Percentiles rank a stretch among this genome's conserved stretches.
phyloP scores from a whole-genome alignment of 345 rosid species.

The Eucalyptus cladocalyx region DNA sequence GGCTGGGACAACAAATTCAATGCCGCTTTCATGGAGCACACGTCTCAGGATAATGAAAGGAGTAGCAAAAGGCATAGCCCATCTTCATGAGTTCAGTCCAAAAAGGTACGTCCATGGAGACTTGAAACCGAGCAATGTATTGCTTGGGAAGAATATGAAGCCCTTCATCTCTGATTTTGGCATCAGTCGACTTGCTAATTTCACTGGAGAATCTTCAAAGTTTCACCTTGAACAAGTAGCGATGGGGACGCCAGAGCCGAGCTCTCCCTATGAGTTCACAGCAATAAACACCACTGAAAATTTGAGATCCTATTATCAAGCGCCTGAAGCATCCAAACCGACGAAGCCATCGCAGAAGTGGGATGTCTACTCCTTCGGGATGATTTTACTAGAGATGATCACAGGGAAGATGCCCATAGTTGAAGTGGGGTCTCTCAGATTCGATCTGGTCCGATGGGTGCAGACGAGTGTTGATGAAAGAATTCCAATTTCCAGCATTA shows the following conservation, averaged over 20 bases:
- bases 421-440: conserved; percentile 24
- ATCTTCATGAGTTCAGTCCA: conserved; percentile 67
- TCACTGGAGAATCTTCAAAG: conserved; percentile 23
- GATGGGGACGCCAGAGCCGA: conserved; percentile 20
- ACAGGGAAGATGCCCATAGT: conserved; percentile 56
- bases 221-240: conserved; percentile 18
- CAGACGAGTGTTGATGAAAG: conserved; percentile 43
- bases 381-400: conserved; percentile 63
- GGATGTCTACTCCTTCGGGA: conserved; percentile 92
- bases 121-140: conserved; percentile 64
- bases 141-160: conserved; percentile 67
- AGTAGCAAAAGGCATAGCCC: conserved; percentile 67
- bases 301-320: conserved; percentile 43
- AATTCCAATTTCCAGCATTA: conserved; percentile 44
- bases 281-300: conserved; percentile 16
- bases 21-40: conserved; percentile 51
- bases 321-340: conserved; percentile 60
- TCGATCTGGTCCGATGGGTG: conserved; percentile 68
- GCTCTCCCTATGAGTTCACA: conserved; percentile 36
- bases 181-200: conserved; percentile 51
- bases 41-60: conserved; percentile 65
- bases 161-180: conserved; percentile 75
- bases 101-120: conserved; percentile 80
- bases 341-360: conserved; percentile 90
- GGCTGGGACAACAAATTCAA: conserved; percentile 37